A percentile compares a stretch with the other conserved stretches of the same genome.
phyloP scores from a whole-genome alignment of 2,329 filamentous ascomycete genomes.

The Didymella segeticola region DNA sequence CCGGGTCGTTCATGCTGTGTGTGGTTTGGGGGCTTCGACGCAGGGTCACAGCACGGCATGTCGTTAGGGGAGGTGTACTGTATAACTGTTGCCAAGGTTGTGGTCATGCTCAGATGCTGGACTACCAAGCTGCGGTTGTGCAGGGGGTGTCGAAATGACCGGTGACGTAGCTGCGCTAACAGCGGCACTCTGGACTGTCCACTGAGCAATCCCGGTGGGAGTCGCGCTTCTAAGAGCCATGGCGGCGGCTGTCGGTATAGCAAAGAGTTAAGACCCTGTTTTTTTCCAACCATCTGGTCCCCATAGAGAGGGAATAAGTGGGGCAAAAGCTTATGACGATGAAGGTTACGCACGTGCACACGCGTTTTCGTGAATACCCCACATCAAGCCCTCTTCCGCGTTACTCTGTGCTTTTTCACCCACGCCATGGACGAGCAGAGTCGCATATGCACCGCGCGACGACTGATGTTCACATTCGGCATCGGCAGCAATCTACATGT shows the following conservation, averaged over 20 bases:
- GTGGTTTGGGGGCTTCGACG: background rate
- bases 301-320: background rate
- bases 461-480: conserved; percentile 7
- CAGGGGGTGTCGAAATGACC: conserved; percentile 14
- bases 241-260: background rate
- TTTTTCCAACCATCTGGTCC: background rate
- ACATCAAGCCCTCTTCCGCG: background rate
- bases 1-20: conserved; percentile 55
- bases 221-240: background rate
- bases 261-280: conserved; percentile 5
- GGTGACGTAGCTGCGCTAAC: conserved; percentile 18
- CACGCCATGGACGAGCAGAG: conserved; percentile 7
- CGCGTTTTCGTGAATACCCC: conserved; percentile 13
- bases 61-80: background rate
- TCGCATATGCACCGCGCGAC: background rate
- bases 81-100: background rate
- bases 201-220: background rate
- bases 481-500: conserved; percentile 42
- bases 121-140: conserved; percentile 12
- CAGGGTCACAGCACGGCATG: background rate
- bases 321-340: conserved; percentile 5
- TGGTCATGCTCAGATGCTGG: conserved; percentile 7
- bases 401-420: background rate
- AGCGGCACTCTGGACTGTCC: conserved; percentile 6
- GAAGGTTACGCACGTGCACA: conserved; percentile 9